Base-by-base conservation (phyloP, 1,139 yeast species). In the Sugiyamaella novakii region DNA sequence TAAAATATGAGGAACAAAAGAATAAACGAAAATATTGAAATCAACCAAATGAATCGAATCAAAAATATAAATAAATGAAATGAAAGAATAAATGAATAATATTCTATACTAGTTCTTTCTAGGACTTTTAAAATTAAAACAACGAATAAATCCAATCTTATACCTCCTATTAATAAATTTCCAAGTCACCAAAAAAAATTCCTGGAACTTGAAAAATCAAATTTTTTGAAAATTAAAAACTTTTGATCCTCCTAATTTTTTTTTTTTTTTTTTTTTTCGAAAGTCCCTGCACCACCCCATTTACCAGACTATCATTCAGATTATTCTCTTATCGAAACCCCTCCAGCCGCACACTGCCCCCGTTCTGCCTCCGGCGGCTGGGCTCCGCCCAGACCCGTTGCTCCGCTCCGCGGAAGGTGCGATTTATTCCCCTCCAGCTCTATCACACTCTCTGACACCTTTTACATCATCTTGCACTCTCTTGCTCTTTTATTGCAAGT, bases 191-290 rank as follows among this genome's bases (percentile, higher is more conserved):
- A 25, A 36, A 24, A 36, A 18, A 11, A 17, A 22, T 17, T 36
- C 41, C 11, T 29, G 5, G 29, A 21, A 15, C 25, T n/a, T 27
- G 17, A 8, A 27, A 39, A 34, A 19, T 19, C 25, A 18, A 15
- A 10, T 18, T 34, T 21, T 19, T 18, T 25, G 10, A 17, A 21
- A 11, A 18, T 7, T 17, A 14, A 39, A 39, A 39, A 30, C 19
- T 39, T 39, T 38, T 12, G 19, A 25, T 27, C n/a, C 35, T n/a
- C n/a, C n/a, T n/a, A n/a, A 14, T 24, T 38, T 27, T 38, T 25
- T 27, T 17, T 38, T 38, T 38, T 38, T 38, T 38, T 38, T 38
- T 25, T 25, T 38, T 27, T 35, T 35, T 7, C n/a, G 29, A 22
- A 12, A 21, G 42, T 38, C 22, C 42, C 31, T 38, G 42, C 33